A percentile compares a stretch with the other conserved stretches of the same genome.
phyloP scores from a whole-genome alignment of 2,329 filamentous ascomycete species.

The Fusarium sororula region DNA sequence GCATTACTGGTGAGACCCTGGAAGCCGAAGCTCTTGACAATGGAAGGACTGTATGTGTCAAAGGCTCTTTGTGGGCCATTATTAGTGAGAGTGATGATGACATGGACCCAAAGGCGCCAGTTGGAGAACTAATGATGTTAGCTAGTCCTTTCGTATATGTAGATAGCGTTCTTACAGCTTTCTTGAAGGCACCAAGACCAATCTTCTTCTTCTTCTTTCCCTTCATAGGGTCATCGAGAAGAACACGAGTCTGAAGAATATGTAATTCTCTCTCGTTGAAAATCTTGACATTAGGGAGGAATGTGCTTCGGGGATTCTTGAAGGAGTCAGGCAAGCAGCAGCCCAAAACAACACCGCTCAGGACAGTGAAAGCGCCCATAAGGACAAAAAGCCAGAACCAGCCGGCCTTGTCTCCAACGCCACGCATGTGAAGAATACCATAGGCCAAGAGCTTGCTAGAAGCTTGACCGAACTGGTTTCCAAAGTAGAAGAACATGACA shows the following conservation, averaged over 20 bases:
- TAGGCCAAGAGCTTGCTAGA: conserved; percentile 53
- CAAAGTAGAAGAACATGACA: conserved; percentile 65
- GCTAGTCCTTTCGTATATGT: no score
- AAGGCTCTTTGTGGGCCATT: conserved; percentile 58
- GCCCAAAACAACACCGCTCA: conserved; percentile 53
- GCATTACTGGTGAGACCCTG: conserved; percentile 59
- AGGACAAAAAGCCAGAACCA: conserved; percentile 67
- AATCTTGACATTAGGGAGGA: conserved; percentile 47
- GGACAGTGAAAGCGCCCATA: conserved; percentile 63
- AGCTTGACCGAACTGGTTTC: conserved; percentile 59
- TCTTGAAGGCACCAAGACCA: conserved; percentile 55
- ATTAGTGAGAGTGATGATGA: conserved; percentile 60
- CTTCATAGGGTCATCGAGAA: conserved; percentile 56
- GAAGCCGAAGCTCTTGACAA: conserved; percentile 64
- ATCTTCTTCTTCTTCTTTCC: conserved; percentile 59
- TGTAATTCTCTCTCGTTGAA: conserved; percentile 54
- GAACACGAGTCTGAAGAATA: conserved; percentile 54
- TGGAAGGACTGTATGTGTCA: conserved; percentile 62
- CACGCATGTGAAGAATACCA: conserved; percentile 60
- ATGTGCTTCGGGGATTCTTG: conserved; percentile 53
- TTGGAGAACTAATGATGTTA: conserved; percentile 49
- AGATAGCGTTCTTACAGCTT: conserved; percentile 45
- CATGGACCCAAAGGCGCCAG: conserved; percentile 63
- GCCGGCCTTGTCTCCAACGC: conserved; percentile 57
- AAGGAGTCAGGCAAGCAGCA: conserved; percentile 57